Conservation (phyloP, 768 basidiomycete species). For the Pleurotus eryngii region DNA sequence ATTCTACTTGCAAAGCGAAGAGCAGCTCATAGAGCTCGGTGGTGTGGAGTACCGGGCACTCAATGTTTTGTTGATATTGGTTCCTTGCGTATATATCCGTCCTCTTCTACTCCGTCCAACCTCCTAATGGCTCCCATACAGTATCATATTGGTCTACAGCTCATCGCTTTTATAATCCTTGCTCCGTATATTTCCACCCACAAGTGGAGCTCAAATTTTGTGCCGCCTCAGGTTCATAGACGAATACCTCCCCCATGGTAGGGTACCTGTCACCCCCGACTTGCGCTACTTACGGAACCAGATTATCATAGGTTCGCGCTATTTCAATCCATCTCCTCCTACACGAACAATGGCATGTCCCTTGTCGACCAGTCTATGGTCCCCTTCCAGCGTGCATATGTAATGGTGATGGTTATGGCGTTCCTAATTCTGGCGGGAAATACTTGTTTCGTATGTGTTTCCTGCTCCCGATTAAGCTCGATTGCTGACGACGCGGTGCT, state of each 20-base stretch:
- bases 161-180: slow-evolving; percentile 70
- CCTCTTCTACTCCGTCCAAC: background rate
- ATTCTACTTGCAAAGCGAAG: slow-evolving; percentile 64
- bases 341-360: slow-evolving; percentile 85
- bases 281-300: background rate
- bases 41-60: slow-evolving; percentile 93
- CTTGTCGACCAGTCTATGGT: slow-evolving; percentile 88
- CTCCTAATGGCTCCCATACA: slow-evolving; percentile 24
- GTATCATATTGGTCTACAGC: slow-evolving; percentile 76
- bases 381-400: slow-evolving; percentile 86
- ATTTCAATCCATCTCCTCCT: slow-evolving; percentile 83
- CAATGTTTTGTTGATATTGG: slow-evolving; percentile 59
- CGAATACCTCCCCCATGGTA: slow-evolving; percentile 68
- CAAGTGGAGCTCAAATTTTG: slow-evolving; percentile 59
- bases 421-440: slow-evolving; percentile 87
- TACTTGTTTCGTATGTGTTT: slow-evolving; percentile 74
- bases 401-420: slow-evolving; percentile 68
- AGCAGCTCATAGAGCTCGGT: slow-evolving; percentile 87
- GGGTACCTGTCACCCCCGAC: slow-evolving; percentile 6
- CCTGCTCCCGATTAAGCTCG: too few relatives aligned
- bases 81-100: slow-evolving; percentile 61
- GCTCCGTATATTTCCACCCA: slow-evolving; percentile 71
- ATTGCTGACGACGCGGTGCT: background rate
- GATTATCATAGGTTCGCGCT: slow-evolving; percentile 61
- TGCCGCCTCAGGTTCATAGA: slow-evolving; percentile 53